Base-by-base conservation (phyloP, 2,329 filamentous ascomycete genomes). In the Kalmusia sp. region DNA sequence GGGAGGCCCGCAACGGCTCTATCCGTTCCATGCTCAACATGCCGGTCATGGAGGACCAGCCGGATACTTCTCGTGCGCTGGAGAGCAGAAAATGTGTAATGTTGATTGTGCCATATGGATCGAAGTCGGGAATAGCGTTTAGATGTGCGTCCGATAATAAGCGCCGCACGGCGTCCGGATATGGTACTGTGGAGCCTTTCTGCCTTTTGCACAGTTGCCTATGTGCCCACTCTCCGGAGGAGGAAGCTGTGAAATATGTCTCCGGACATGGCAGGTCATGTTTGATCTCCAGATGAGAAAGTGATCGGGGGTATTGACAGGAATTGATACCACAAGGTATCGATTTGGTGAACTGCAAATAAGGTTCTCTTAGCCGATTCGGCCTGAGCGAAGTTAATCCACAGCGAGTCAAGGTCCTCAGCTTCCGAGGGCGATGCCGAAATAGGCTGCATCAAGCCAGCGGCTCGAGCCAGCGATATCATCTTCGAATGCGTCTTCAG, bases 271-370 rank as follows among this genome's bases (percentile, higher is more conserved):
- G 63, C 11, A 66, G 40, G 9, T 62, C 55, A 27, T 63, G 60
- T 33, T 65, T 64, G 24, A 65, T 61, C 21, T 67, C 62, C 14
- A 67, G 37, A 33, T 64, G 61, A 6, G 64, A 67, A n/a, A 67
- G 49, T 2, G 56, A 61, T 2, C 62, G 58, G 5, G n/a, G 62
- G 64, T 3, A 65, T 55, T 4, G 62, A 67, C 3, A 67, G 46
- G 17, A 63, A 55, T 35, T 67, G 62, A 34, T 65, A 64, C 57
- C 62, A 65, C 27, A 63, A 43, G n/a, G 57, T 49, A 35, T 61
- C 58, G 25, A 65, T 59, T 21, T 65, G 60, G 24, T 65, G 62
- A 5, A 65, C 40, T 34, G 62, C 58, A 31, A 59, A 65, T 5
- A 57, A 28, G 6, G 60, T 65, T 30, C 62, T 44, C 33, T 65